Evolutionary conservation across 2,329 filamentous ascomycete species (phyloP), one percentile per base, ranked within the genome.

Genomic region (Aspergillus luchuensis): DNA sequence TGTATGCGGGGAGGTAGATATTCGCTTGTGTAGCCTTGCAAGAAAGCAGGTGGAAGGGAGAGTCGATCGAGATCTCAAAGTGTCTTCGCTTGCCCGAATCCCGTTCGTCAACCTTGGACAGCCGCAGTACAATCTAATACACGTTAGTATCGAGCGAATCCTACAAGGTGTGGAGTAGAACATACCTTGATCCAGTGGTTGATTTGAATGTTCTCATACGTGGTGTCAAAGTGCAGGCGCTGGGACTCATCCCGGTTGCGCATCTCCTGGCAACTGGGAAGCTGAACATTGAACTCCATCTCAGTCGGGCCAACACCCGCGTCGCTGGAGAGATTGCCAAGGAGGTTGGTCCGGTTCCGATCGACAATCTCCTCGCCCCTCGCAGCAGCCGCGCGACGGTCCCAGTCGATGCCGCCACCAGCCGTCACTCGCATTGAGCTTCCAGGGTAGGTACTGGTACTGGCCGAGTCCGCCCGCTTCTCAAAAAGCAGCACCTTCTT

Each of bases 41-140:
- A 63, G 93, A 94, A 51, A 97, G 89, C 49, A 97, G 91, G 63
- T 94, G 94, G 73, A 97, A 94, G 0, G 93, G 93, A 1, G 92
- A 97, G 77, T 97, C 93, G 68, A 97, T 97, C 67, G 92, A 96
- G 69, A 97, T 97, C 76, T 97, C 93, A 67, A 96, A 97, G 73
- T 97, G 93, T 36, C 92, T 86, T 64, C 92, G 87, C 72, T 93
- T 93, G 1, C 81, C 82, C 0, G 92, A 88, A 69, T 96, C 91
- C 10, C 89, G 87, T 41, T 88, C 85, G 68, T 97, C 93, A 13
- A 90, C 81, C 68, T 91, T 92, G 30, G 92, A 97, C 50, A 97
- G 88, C 56, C 93, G 89, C 87, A 97, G 91, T 63, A 97, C 92
- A 71, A 97, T 92, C 91, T 94, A 63, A 4, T 5, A 15, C 19